These are phyloP conservation scores for Fusarium floridanum DNA, from an alignment of 2,329 filamentous ascomycete genomes.

Conservation along the genomic window DNA sequence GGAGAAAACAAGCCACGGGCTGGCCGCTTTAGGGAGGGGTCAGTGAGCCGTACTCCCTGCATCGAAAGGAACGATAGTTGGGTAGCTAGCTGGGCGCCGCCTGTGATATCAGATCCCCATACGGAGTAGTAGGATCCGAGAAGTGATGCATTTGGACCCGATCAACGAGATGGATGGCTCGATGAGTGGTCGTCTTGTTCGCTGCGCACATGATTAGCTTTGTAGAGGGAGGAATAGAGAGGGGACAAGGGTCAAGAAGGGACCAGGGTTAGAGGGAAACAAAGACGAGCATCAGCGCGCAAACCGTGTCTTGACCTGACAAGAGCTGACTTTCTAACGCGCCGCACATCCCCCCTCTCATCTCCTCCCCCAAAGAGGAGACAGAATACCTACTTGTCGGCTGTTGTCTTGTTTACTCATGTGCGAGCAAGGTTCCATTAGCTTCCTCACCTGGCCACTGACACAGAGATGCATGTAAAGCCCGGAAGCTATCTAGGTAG, in stretches of 20 bases:
- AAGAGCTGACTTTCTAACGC: neutral
- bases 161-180: constrained; percentile 2
- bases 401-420: neutral
- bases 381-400: neutral
- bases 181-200: constrained; percentile 7
- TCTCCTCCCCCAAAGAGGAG: neutral
- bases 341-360: neutral
- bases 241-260: constrained; percentile 2
- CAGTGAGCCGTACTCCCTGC: constrained; percentile 33
- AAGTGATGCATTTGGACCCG: constrained; percentile 8
- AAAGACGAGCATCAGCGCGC: neutral
- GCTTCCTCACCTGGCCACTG: neutral
- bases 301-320: neutral
- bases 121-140: constrained; percentile 7
- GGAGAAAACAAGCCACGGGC: constrained; percentile 40
- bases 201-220: constrained; percentile 14
- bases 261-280: constrained; percentile 3
- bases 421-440: neutral
- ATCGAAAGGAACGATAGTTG: constrained; percentile 20
- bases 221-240: neutral
- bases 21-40: constrained; percentile 14
- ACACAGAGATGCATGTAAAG: neutral
- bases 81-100: constrained; percentile 7
- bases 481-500: constrained; percentile 2
- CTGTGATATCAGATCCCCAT: constrained; percentile 10